Evolutionary conservation across 495 filamentous ascomycete species (phyloP).

Genomic region (Tuber microsphaerosporum): DNA sequence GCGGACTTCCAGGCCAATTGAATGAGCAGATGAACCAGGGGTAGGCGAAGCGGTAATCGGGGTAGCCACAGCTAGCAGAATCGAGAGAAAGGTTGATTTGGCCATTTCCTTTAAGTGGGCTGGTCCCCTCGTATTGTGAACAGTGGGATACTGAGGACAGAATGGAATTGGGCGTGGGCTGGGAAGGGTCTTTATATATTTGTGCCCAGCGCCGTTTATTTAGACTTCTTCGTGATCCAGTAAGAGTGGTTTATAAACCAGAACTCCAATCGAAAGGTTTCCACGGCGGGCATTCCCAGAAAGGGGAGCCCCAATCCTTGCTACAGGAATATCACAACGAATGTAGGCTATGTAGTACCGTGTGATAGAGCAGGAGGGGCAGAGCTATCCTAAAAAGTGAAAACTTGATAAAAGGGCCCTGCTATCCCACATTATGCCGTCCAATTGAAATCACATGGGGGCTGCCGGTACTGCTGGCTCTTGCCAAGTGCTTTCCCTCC

Average conservation of each 20-base stretch:
- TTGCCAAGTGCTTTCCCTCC: not conserved
- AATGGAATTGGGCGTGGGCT: not conserved
- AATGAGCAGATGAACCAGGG: not conserved
- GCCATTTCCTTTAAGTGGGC: not conserved
- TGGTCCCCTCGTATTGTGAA: not conserved
- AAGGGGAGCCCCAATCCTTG: not conserved
- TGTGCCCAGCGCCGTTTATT: not conserved
- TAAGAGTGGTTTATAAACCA: not conserved
- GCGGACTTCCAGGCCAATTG: slow-evolving; percentile 4
- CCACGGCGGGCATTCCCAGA: not conserved
- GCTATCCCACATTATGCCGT: not conserved
- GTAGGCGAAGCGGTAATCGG: not conserved
- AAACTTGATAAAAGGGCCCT: not conserved
- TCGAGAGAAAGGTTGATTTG: not conserved
- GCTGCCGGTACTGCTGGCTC: not conserved
- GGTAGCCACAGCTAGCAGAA: not conserved
- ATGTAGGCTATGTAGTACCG: not conserved
- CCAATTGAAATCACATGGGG: not conserved
- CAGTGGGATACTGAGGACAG: not conserved
- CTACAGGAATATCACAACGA: not conserved
- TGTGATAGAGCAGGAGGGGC: not conserved
- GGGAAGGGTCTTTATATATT: not conserved
- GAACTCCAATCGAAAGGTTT: not conserved
- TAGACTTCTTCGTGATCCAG: not conserved
- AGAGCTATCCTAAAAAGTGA: not conserved